Evolutionary conservation across 441 rosid genomes (phyloP).

Genomic region (Mallotus repandus): DNA sequence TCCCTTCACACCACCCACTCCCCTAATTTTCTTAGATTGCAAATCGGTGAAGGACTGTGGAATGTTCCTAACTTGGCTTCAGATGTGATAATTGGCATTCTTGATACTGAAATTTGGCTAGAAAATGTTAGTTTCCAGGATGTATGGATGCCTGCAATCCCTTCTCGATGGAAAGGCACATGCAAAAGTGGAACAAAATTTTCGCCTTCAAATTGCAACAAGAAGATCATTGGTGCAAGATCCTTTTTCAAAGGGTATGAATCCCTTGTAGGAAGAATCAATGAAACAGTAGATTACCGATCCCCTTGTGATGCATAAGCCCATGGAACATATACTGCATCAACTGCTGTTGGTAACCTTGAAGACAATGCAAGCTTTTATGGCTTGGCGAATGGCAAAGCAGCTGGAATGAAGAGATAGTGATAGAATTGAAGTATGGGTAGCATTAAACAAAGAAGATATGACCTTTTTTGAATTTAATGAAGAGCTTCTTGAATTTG

Average conservation of each 20-base stretch:
- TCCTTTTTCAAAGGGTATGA: too few species aligned
- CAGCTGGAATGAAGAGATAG: slow-evolving; percentile 47
- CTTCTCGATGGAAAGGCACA: too few species aligned
- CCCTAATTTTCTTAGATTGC: slow-evolving; percentile 71
- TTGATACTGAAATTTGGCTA: slow-evolving; percentile 78
- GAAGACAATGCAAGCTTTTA: slow-evolving; percentile 49
- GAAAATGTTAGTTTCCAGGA: slow-evolving; percentile 69
- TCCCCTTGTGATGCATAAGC: slow-evolving; percentile 83
- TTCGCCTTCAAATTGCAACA: too few species aligned
- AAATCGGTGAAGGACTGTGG: slow-evolving; percentile 67
- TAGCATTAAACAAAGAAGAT: too few species aligned
- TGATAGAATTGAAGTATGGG: too few species aligned
- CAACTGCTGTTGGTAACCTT: slow-evolving; percentile 70
- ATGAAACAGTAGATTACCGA: slow-evolving; percentile 39
- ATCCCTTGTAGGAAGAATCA: too few species aligned
- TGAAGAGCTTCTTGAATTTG: too few species aligned
- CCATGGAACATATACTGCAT: slow-evolving; percentile 89
- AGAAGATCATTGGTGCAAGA: too few species aligned
- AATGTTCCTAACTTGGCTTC: slow-evolving; percentile 56
- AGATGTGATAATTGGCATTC: slow-evolving; percentile 60
- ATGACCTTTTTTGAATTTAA: too few species aligned
- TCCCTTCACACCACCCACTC: slow-evolving; percentile 74
- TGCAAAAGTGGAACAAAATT: slow-evolving; percentile 43
- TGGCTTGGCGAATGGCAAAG: slow-evolving; percentile 63
- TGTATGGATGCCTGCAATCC: slow-evolving; percentile 40